Base-by-base conservation (phyloP, 306 rosid species). In the Morella rubra region DNA sequence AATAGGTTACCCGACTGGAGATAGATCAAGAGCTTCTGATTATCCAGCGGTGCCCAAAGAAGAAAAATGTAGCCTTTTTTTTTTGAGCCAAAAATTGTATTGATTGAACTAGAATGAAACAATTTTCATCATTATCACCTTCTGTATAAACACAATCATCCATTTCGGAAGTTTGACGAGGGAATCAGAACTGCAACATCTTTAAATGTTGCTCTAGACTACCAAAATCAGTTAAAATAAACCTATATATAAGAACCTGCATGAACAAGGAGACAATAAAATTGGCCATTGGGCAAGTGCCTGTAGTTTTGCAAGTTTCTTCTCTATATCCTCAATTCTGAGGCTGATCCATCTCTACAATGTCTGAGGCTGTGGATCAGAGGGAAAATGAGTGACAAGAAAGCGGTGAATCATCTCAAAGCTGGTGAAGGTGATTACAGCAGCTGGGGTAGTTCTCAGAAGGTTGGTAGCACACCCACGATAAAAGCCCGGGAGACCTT, bases 371-470 rank as follows among this genome's bases (percentile, higher is more conserved):
- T 75, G 94, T 47, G 91, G 89, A 86, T 87, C 91, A 27, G 90
- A 81, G 45, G 96, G 90, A 80, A 73, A 90, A 72, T 24, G 73
- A 16, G 89, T 80, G 75, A 87, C 91, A 72, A 92, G 97, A 85
- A 84, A 92, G 2, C 97, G 93, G 47, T 92, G 97, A 79, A 92
- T 90, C 97, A 90, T 92, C 78, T 92, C 97, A 78, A 92, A 90
- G 87, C 97, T 92, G 73, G 97, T 92, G 86, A 92, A 90, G 73
- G 96, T 92, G 81, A 92, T 92, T 41, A 82, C 91, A 22, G 96
- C 97, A 46, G 97, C 96, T 64, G 97, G 97, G 12, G 97, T 92
- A 6, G 97, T 92, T 80, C 97, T 86, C 68, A 92, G 67, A 86
- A 90, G 97, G 85, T 92, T 92, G 75, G 88, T 87, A 44, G 91